Percentiles rank a stretch among this genome's conserved stretches.
phyloP scores from a whole-genome alignment of 331 rosid species.

The Malus hybrid region DNA sequence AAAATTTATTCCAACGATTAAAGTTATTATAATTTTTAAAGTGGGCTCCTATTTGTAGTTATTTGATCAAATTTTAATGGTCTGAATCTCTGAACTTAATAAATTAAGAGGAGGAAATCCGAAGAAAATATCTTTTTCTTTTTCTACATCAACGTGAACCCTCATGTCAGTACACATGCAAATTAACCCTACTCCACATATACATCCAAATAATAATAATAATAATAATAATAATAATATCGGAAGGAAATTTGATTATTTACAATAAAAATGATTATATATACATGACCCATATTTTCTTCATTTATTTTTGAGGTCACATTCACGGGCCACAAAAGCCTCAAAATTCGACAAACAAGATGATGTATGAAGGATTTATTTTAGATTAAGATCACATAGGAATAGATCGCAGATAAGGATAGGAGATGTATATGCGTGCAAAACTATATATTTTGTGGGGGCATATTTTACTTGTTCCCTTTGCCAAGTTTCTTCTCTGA shows the following conservation, averaged over 20 bases:
- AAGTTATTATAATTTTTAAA: too few relatives aligned
- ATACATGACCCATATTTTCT: neutral
- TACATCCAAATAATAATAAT: neutral
- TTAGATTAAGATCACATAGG: constrained; percentile 26
- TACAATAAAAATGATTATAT: neutral
- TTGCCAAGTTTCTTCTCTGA: constrained; percentile 4
- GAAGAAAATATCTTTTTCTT: too few relatives aligned
- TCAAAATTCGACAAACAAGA: constrained; percentile 1
- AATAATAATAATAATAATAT: too few relatives aligned
- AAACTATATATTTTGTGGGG: constrained; percentile 28
- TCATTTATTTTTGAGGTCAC: neutral
- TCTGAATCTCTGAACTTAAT: too few relatives aligned
- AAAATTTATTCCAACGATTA: too few relatives aligned
- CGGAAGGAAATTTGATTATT: neutral
- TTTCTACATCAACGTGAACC: neutral
- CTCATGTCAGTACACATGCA: too few relatives aligned
- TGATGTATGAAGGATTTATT: neutral
- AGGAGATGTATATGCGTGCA: constrained; percentile 1
- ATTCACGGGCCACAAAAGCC: neutral
- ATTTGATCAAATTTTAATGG: too few relatives aligned
- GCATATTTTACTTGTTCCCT: constrained; percentile 11
- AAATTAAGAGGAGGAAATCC: too few relatives aligned
- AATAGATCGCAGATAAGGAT: constrained; percentile 24
- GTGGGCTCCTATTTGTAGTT: too few relatives aligned
- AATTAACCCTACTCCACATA: too few relatives aligned